Evolutionary conservation across 2,329 filamentous ascomycete species (phyloP).

Genomic region (Pseudogymnoascus sp.): DNA sequence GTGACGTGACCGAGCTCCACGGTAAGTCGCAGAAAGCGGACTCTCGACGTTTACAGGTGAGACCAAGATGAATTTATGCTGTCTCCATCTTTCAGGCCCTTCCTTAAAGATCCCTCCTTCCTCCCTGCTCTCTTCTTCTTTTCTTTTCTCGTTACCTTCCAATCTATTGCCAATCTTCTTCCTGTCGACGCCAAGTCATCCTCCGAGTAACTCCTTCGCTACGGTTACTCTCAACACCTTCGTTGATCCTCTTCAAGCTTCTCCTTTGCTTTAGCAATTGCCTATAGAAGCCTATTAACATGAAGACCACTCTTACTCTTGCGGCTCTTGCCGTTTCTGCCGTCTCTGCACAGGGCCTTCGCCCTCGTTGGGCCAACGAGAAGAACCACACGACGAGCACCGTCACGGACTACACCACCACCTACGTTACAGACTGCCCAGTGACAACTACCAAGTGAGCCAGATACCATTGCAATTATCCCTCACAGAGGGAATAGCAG

Average conservation of each 20-base stretch:
- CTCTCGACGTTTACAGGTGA: not conserved
- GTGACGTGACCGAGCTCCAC: slow-evolving; percentile 5
- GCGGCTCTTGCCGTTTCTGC: slow-evolving; percentile 20
- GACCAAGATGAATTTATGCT: not conserved
- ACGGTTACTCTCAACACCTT: slow-evolving; percentile 9
- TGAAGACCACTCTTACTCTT: slow-evolving; percentile 23
- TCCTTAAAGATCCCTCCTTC: not conserved
- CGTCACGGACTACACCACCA: slow-evolving; percentile 18
- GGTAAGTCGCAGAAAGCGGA: slow-evolving; percentile 1
- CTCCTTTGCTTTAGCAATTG: not conserved
- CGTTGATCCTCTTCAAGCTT: slow-evolving; percentile 6
- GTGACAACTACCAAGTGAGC: slow-evolving; percentile 19
- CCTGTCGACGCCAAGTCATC: not conserved
- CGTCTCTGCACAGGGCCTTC: slow-evolving; percentile 15
- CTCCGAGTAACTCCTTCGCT: slow-evolving; percentile 9
- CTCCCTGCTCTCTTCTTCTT: not conserved
- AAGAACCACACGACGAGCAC: slow-evolving; percentile 12
- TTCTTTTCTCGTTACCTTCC: not conserved
- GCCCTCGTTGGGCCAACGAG: slow-evolving; percentile 10
- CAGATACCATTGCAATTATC: not conserved
- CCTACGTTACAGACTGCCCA: slow-evolving; percentile 17
- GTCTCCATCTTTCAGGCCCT: not conserved
- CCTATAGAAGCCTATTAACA: slow-evolving; percentile 15
- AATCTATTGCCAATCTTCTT: not conserved
- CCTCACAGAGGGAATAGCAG: slow-evolving; percentile 6